Evolutionary conservation across 140 eudicot genomes (phyloP).

Genomic region (Bidens hawaiensis): DNA sequence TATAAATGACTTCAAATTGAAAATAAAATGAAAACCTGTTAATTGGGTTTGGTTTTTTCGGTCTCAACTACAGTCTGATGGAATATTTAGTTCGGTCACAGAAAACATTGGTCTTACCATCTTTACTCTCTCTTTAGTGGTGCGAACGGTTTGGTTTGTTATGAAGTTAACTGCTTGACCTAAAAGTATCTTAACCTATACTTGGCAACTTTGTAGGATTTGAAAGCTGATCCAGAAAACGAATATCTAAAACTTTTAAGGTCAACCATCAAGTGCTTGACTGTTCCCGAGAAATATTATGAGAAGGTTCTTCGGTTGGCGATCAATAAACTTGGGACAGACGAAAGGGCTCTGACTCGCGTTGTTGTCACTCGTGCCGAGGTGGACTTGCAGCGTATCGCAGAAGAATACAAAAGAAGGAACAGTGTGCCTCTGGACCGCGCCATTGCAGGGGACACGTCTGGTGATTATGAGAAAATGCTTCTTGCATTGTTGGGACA

Average conservation of each 20-base stretch:
- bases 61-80: too few species aligned
- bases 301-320: conserved; percentile 78
- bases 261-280: conserved; percentile 76
- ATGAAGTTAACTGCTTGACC: background rate
- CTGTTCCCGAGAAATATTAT: conserved; percentile 71
- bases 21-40: too few species aligned
- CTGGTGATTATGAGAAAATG: conserved; percentile 84
- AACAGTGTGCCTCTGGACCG: conserved; percentile 73
- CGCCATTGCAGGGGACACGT: conserved; percentile 71
- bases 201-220: conserved; percentile 44
- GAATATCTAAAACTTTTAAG: conserved; percentile 66
- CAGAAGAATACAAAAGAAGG: conserved; percentile 83
- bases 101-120: background rate
- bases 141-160: background rate
- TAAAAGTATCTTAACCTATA: background rate
- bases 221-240: conserved; percentile 60
- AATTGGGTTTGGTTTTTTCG: too few species aligned
- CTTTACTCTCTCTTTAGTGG: background rate
- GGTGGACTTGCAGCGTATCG: conserved; percentile 70
- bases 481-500: conserved; percentile 76
- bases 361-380: conserved; percentile 79
- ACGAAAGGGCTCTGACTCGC: conserved; percentile 77
- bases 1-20: too few species aligned
- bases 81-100: background rate
- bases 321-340: conserved; percentile 72